phyloP scores from a whole-genome alignment of 352 stramenopile species.

The Phytophthora chlamydospora region DNA sequence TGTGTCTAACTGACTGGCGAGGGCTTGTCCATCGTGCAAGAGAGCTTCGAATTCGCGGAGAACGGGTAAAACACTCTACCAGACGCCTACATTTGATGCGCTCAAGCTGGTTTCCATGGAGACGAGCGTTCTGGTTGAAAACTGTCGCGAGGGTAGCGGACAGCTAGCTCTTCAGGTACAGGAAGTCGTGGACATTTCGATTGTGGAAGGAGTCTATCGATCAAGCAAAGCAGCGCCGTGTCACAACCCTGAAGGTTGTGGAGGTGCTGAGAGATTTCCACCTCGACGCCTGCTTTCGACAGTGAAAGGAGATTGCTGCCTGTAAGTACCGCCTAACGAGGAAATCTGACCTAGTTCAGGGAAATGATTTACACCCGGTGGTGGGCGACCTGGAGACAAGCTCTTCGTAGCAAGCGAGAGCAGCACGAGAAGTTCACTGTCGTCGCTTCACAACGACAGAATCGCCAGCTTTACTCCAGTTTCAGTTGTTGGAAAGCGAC shows the following conservation, averaged over 20 bases:
- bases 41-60: slow-evolving; percentile 12
- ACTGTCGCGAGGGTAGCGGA: slow-evolving; percentile 16
- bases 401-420: slow-evolving; percentile 12
- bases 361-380: background rate
- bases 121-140: slow-evolving; percentile 16
- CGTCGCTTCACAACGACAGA: slow-evolving; percentile 33
- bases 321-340: slow-evolving; percentile 3
- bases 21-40: background rate
- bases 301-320: slow-evolving; percentile 22
- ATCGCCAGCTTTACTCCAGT: slow-evolving; percentile 22
- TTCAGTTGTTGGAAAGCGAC: slow-evolving; percentile 46
- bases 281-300: slow-evolving; percentile 16
- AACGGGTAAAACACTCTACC: slow-evolving; percentile 8
- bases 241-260: background rate
- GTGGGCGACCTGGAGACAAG: slow-evolving; percentile 32
- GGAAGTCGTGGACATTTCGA: slow-evolving; percentile 14
- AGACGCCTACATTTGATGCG: slow-evolving; percentile 7
- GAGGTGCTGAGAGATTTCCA: slow-evolving; percentile 18
- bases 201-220: slow-evolving; percentile 32
- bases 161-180: slow-evolving; percentile 13
- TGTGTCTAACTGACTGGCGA: slow-evolving; percentile 19
- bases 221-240: slow-evolving; percentile 5
- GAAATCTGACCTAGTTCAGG: background rate
- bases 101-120: slow-evolving; percentile 24
- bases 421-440: slow-evolving; percentile 22